phyloP scores from a whole-genome alignment of 768 basidiomycete genomes.

The Pleurotus citrinopileatus region DNA sequence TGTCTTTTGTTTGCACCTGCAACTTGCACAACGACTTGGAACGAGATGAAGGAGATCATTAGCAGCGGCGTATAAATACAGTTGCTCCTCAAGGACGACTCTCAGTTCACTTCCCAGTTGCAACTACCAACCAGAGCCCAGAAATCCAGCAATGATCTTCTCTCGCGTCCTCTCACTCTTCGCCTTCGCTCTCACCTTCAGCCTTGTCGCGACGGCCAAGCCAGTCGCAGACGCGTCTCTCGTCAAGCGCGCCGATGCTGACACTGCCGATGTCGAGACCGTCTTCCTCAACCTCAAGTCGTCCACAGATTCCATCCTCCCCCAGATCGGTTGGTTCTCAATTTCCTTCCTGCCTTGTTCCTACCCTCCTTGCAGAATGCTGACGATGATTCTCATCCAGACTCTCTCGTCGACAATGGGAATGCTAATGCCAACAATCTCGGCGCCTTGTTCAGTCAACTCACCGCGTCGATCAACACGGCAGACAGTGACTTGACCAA shows the following conservation, averaged over 20 bases:
- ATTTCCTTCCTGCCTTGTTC: background rate
- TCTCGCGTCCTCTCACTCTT: slow-evolving; percentile 4
- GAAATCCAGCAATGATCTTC: slow-evolving; percentile 10
- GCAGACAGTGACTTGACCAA: slow-evolving; percentile 17
- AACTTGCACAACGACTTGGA: too few species aligned
- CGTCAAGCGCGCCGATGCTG: slow-evolving; percentile 6
- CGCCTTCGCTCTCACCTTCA: slow-evolving; percentile 9
- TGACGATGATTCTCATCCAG: background rate
- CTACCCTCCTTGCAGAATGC: too few species aligned
- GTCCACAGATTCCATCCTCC: slow-evolving; percentile 18
- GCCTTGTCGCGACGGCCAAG: slow-evolving; percentile 14
- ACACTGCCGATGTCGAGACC: slow-evolving; percentile 19
- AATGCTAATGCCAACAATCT: slow-evolving; percentile 18
- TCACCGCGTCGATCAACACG: slow-evolving; percentile 20
- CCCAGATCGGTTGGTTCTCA: slow-evolving; percentile 19
- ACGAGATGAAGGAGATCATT: too few species aligned
- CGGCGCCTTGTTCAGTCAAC: slow-evolving; percentile 18
- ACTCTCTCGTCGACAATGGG: slow-evolving; percentile 13
- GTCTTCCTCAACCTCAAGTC: slow-evolving; percentile 19
- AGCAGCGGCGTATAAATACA: too few species aligned
- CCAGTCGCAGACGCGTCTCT: background rate
- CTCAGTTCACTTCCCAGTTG: too few species aligned
- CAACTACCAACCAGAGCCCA: too few species aligned
- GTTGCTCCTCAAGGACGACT: too few species aligned
- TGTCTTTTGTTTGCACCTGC: too few species aligned